phyloP scores from a whole-genome alignment of 257 asterid genomes.

The Orobanche coerulescens region DNA sequence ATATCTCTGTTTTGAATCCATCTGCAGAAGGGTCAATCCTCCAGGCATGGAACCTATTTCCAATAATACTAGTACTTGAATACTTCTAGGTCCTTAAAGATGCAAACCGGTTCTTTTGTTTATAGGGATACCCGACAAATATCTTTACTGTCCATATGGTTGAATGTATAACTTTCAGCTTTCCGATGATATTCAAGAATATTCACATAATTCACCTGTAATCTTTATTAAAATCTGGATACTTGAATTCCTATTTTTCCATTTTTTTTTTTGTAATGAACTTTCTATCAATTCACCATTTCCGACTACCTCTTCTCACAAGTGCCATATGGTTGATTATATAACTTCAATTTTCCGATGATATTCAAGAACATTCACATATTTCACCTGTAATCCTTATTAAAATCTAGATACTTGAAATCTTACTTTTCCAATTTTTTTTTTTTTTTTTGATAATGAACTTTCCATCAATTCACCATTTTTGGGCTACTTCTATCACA shows the following conservation, averaged over 20 bases:
- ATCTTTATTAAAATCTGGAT: not conserved
- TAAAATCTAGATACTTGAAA: not conserved
- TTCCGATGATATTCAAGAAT: not conserved
- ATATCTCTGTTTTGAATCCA: not conserved
- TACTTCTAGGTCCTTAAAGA: not conserved
- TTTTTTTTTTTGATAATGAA: not conserved
- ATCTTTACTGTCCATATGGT: not conserved
- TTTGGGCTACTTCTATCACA: not conserved
- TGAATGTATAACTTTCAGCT: slow-evolving; percentile 2
- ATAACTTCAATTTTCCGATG: too few relatives aligned
- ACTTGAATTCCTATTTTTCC: not conserved
- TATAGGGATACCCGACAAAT: not conserved
- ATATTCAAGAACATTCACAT: not conserved
- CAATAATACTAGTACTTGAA: not conserved
- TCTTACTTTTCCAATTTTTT: not conserved
- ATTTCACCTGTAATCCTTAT: not conserved
- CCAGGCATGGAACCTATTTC: not conserved
- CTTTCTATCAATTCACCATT: not conserved
- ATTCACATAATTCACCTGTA: not conserved
- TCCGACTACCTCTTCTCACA: not conserved
- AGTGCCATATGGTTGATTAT: too few relatives aligned
- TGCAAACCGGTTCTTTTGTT: not conserved
- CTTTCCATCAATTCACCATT: not conserved
- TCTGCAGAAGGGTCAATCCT: not conserved
- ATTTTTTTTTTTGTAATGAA: not conserved